Base-by-base conservation (phyloP, 2,329 filamentous ascomycete species). In the Drechslera avenae region DNA sequence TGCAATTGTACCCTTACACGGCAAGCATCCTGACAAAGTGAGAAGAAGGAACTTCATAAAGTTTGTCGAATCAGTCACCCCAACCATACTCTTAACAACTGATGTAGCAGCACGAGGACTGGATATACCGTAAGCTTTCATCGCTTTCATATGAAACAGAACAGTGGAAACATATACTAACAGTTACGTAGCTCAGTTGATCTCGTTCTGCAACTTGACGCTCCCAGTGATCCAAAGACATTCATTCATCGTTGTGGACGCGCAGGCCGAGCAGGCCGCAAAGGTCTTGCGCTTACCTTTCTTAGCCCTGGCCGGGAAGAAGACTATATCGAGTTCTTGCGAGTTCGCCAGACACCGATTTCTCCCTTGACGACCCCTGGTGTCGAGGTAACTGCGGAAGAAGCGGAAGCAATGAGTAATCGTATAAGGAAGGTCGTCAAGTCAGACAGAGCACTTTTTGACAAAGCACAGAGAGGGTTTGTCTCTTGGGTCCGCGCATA, bases 401-500 rank as follows among this genome's bases (percentile, higher is more conserved):
- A 90, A n/a, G 88, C 86, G 0, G 72, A 76, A 1, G 68, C 75
- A 1, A 78, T 81, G 0, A 85, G 85, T 0, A 72, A 82, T 8
- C 80, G 75, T 37, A 87, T 96, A 48, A 83, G 90, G 19, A 75
- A 78, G 9, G 68, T 83, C 3, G 81, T 86, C 10, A 75, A 78
- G 21, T 73, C 76, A 32, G 88, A 90, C 68, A 78, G 87, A 18
- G 83, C 85, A 19, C 69, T 94, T 9, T 87, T 94, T 70, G 91
- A 97, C 71, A 94, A 96, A 66, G 91, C 89, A 0, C 91, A 96
- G 68, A 86, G 87, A 55, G 94, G 87, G 0, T 97, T 99, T 63
- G 93, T 97, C 17, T 93, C 89, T 68, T 97, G 91, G 89, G 86
- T 96, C 1, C 86, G 91, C 68, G 89, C 90, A 60, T 97, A 97